A percentile compares a stretch with the other conserved stretches of the same genome.
Conservation (phyloP, 768 basidiomycete genomes). For the Agaricus sinodeliciosus region DNA sequence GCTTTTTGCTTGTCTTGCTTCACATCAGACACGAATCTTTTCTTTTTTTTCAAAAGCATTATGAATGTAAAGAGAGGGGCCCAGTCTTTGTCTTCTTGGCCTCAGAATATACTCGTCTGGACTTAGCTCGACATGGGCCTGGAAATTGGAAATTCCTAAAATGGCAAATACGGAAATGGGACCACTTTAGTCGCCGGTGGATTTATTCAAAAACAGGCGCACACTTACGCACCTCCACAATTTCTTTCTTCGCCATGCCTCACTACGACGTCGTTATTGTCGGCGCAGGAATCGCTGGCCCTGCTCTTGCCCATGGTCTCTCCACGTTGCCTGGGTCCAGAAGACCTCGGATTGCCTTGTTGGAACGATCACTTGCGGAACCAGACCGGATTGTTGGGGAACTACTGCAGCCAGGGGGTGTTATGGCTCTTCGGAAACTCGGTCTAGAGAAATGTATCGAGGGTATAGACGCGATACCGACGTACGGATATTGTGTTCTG, state of each 20-base stretch:
- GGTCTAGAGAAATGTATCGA: conserved; percentile 74
- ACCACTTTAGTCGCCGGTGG: not conserved
- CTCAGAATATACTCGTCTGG: too few species aligned
- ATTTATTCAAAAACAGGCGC: not conserved
- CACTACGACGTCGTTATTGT: conserved; percentile 80
- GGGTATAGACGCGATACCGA: conserved; percentile 81
- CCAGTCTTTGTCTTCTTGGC: too few species aligned
- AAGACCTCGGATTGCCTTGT: conserved; percentile 71
- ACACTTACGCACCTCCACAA: not conserved
- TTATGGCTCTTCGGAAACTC: conserved; percentile 66
- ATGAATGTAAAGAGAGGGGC: too few species aligned
- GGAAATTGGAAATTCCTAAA: not conserved
- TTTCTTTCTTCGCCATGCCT: not conserved
- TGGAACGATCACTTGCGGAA: conserved; percentile 88
- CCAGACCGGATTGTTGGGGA: conserved; percentile 98
- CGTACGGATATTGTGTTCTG: conserved; percentile 82
- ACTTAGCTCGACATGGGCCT: too few species aligned
- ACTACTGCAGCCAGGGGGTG: conserved; percentile 90
- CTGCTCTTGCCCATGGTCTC: conserved; percentile 80
- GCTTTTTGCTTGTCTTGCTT: not conserved
- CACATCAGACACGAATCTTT: not conserved
- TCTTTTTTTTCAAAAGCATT: not conserved
- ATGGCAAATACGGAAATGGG: not conserved
- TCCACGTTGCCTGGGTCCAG: conserved; percentile 45
- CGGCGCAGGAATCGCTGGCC: conserved; percentile 89